A percentile compares a stretch with the other conserved stretches of the same genome.
Conservation (phyloP, 805 yeast species). For the Metschnikowia lunata region DNA sequence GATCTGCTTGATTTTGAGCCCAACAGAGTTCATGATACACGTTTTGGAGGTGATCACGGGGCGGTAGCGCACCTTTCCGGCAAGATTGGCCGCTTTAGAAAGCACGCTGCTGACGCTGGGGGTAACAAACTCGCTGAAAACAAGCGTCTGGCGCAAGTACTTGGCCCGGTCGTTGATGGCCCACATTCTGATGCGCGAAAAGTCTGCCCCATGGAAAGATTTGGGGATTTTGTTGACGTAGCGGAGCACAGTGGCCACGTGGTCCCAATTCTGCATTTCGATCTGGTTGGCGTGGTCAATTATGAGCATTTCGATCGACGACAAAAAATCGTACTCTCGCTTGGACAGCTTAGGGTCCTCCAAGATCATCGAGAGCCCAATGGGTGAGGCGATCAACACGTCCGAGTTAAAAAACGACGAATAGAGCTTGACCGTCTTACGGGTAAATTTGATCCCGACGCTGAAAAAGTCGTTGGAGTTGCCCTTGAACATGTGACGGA, state of each 20-base stretch:
- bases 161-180: conserved; percentile 77
- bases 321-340: conserved; percentile 73
- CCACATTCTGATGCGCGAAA: conserved; percentile 90
- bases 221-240: conserved; percentile 75
- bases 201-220: conserved; percentile 76
- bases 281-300: conserved; percentile 82
- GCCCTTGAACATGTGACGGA: conserved; percentile 74
- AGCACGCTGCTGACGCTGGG: conserved; percentile 72
- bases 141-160: conserved; percentile 69
- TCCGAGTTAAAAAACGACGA: conserved; percentile 83
- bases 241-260: conserved; percentile 59
- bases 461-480: conserved; percentile 90
- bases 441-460: conserved; percentile 83
- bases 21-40: conserved; percentile 61
- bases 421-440: conserved; percentile 80
- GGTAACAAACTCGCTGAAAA: conserved; percentile 70
- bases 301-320: conserved; percentile 79
- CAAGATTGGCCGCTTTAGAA: conserved; percentile 48
- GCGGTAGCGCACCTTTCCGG: conserved; percentile 59
- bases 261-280: conserved; percentile 92
- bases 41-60: conserved; percentile 39
- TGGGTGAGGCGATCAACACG: conserved; percentile 83
- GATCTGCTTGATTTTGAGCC: conserved; percentile 60
- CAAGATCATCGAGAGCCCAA: conserved; percentile 73
- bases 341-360: conserved; percentile 55